Evolutionary conservation across 306 rosid species (phyloP), one percentile per base, ranked within the genome.

Genomic region (Inga oerstediana): DNA sequence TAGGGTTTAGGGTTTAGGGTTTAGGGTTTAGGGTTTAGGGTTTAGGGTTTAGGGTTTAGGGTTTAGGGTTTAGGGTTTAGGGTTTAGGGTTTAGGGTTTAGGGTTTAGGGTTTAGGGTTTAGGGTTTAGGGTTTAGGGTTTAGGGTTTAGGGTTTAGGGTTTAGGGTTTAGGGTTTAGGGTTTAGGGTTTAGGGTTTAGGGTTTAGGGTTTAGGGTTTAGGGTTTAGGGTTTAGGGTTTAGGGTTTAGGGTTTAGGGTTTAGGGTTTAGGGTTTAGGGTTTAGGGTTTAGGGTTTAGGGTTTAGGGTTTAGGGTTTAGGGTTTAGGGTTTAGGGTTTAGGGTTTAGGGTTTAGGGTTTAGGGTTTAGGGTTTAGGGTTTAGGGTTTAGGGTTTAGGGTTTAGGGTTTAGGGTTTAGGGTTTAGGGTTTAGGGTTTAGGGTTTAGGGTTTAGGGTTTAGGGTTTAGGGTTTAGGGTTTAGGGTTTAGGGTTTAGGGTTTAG

Each of bases 41-140:
- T 45, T 45, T 45, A 45, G 49, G 49, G 85, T 66, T 65, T 82
- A 32, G 80, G 85, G 85, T 82, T 82, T 35, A 46, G 72, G 72
- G 80, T 43, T 61, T 39, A 43, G 59, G 80, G 80, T 43, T 45
- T 45, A 45, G 49, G n/a, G 62, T 16, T 14, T 45, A 45, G 49
- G 49, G 49, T 45, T 45, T 45, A 45, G 49, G 49, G 49, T 45
- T 45, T 45, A 45, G 49, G 49, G 49, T 35, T 45, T 45, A 45
- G 49, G 49, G 49, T 45, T 45, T 45, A 45, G 49, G 49, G 49
- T 10, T 45, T 45, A 45, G 49, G 80, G 80, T 58, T 77, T 41
- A 41, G 71, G 72, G 67, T 64, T 27, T 27, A 1, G 69, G 69
- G 69, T 64, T 64, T 64, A 64, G 69, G 69, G 69, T 64, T 64